A percentile compares a stretch with the other conserved stretches of the same genome.
These are phyloP conservation scores for Chaetoscypha palmicola DNA, from an alignment of 2,329 filamentous ascomycete species.

Conservation along the genomic window DNA sequence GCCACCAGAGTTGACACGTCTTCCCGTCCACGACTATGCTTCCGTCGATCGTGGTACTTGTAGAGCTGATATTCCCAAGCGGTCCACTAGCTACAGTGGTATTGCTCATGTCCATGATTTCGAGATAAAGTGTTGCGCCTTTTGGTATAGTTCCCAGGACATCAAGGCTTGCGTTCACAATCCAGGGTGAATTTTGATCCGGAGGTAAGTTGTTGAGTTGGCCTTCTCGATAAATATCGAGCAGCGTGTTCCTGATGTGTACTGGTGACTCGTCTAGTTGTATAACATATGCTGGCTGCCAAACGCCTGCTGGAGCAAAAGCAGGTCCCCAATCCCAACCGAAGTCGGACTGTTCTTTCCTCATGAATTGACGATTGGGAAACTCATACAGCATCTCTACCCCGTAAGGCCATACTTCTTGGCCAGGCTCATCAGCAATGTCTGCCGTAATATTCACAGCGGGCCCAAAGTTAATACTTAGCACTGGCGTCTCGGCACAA, in stretches of 20 bases:
- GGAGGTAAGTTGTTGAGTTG: slow-evolving; percentile 53
- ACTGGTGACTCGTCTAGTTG: slow-evolving; percentile 40
- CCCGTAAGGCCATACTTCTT: slow-evolving; percentile 40
- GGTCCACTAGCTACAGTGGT: slow-evolving; percentile 33
- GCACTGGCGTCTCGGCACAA: slow-evolving; percentile 35
- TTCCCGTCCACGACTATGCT: slow-evolving; percentile 36
- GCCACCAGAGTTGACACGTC: slow-evolving; percentile 54
- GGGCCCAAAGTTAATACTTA: slow-evolving; percentile 50
- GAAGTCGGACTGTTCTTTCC: slow-evolving; percentile 57
- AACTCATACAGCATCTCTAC: slow-evolving; percentile 46
- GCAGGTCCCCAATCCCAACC: slow-evolving; percentile 60
- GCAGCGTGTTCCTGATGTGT: slow-evolving; percentile 44
- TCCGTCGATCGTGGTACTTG: slow-evolving; percentile 42
- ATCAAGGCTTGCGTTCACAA: slow-evolving; percentile 55
- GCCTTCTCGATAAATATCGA: slow-evolving; percentile 52
- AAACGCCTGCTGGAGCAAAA: slow-evolving; percentile 56
- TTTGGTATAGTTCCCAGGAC: slow-evolving; percentile 42
- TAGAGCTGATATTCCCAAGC: slow-evolving; percentile 36
- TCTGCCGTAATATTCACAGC: slow-evolving; percentile 45
- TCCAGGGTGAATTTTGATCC: slow-evolving; percentile 49
- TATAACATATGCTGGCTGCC: slow-evolving; percentile 51
- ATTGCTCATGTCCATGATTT: slow-evolving; percentile 39
- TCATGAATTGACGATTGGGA: slow-evolving; percentile 46
- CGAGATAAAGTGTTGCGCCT: slow-evolving; percentile 39
- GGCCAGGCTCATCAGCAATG: slow-evolving; percentile 39